Conservation (phyloP, 805 yeast genomes). For the Sugiyamaella mastotermitis region DNA sequence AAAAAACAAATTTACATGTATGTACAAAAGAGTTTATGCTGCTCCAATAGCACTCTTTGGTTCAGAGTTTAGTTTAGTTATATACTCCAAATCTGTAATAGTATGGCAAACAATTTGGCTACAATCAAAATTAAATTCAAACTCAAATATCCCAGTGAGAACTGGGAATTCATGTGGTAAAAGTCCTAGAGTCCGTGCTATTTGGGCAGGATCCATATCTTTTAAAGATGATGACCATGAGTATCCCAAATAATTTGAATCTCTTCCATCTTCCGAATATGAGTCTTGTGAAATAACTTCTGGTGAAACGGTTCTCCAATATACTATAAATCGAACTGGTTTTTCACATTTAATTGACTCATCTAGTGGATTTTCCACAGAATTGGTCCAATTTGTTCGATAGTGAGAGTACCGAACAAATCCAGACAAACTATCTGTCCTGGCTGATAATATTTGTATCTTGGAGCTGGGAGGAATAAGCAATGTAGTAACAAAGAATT, state of each 20-base stretch:
- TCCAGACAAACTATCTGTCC: constrained; percentile 6
- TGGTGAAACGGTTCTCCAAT: constrained; percentile 15
- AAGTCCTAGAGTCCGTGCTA: constrained; percentile 24
- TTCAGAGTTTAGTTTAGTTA: constrained; percentile 21
- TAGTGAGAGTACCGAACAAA: not conserved
- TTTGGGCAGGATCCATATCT: constrained; percentile 7
- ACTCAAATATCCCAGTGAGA: constrained; percentile 32
- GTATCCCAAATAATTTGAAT: constrained; percentile 3
- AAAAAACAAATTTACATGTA: constrained; percentile 2
- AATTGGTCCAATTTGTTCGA: not conserved
- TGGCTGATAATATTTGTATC: constrained; percentile 21
- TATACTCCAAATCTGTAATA: constrained; percentile 30
- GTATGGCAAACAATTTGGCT: constrained; percentile 24
- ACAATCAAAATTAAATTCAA: constrained; percentile 26
- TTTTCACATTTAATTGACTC: not conserved
- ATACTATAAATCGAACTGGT: constrained; percentile 12
- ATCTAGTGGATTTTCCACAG: not conserved
- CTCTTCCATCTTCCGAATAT: not conserved
- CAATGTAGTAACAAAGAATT: constrained; percentile 23
- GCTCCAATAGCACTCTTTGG: not conserved
- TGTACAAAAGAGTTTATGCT: not conserved
- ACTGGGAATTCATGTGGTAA: constrained; percentile 32
- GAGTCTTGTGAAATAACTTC: constrained; percentile 6
- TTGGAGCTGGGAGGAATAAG: constrained; percentile 26
- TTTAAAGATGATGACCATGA: constrained; percentile 9